Evolutionary conservation across 352 stramenopile species (phyloP).

Genomic region (Nothophytophthora sp.): DNA sequence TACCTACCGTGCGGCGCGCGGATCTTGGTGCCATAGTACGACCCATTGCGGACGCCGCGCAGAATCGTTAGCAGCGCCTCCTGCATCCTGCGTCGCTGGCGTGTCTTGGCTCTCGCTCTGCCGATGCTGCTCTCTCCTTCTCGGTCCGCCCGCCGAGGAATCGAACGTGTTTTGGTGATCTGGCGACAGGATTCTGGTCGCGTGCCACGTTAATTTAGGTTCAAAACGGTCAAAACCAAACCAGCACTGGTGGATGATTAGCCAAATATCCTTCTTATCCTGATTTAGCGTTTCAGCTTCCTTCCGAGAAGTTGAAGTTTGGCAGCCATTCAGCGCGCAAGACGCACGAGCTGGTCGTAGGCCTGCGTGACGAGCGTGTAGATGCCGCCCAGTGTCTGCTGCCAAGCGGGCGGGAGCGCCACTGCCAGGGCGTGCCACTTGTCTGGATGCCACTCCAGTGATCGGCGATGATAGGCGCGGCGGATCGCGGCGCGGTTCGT

Average conservation of each 20-base stretch:
- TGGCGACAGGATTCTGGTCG: too few species aligned
- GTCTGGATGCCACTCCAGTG: conserved; percentile 74
- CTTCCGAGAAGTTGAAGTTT: conserved; percentile 41
- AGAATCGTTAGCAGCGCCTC: conserved; percentile 71
- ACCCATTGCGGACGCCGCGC: conserved; percentile 84
- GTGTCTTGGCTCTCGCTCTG: too few species aligned
- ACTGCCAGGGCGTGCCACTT: conserved; percentile 43
- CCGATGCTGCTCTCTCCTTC: not conserved
- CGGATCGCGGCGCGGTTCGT: conserved; percentile 50
- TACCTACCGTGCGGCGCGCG: conserved; percentile 78
- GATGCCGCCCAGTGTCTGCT: conserved; percentile 23
- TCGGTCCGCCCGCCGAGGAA: too few species aligned
- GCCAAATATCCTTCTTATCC: too few species aligned
- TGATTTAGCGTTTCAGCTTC: too few species aligned
- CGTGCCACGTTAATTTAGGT: too few species aligned
- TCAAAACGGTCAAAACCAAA: too few species aligned
- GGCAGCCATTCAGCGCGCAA: too few species aligned
- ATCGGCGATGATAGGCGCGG: conserved; percentile 55
- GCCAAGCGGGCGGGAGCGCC: conserved; percentile 24
- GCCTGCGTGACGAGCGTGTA: conserved; percentile 50
- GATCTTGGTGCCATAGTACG: conserved; percentile 91
- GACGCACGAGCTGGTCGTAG: conserved; percentile 45
- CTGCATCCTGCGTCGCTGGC: conserved; percentile 31
- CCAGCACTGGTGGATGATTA: too few species aligned
- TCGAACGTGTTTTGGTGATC: too few species aligned